Percentiles rank a stretch among this genome's conserved stretches.
Evolutionary conservation across 192 early-diverging fungal genomes (phyloP).

Genomic region (Pilaira anomala): DNA sequence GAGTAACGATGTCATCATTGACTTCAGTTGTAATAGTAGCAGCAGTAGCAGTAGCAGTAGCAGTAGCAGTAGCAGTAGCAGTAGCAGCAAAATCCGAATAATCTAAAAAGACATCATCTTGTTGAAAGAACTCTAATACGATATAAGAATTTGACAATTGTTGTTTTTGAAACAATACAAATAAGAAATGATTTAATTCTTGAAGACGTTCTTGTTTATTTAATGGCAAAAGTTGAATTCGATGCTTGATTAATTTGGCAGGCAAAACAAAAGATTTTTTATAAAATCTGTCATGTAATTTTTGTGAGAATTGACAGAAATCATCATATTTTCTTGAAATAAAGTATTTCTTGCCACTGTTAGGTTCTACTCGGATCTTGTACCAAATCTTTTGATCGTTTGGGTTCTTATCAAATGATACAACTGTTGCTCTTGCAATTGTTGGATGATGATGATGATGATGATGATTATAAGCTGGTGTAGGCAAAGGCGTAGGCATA

Average conservation of each 20-base stretch:
- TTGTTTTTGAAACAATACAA: slow-evolving; percentile 21
- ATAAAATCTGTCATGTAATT: slow-evolving; percentile 17
- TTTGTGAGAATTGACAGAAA: slow-evolving; percentile 27
- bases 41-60: too few relatives aligned
- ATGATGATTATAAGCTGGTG: too few relatives aligned
- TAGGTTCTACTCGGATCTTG: slow-evolving; percentile 20
- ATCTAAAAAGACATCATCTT: neutral
- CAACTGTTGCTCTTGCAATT: slow-evolving; percentile 19
- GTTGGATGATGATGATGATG: too few relatives aligned
- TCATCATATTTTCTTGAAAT: slow-evolving; percentile 34
- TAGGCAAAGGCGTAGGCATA: too few relatives aligned
- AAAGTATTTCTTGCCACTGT: slow-evolving; percentile 10
- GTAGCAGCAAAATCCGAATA: too few relatives aligned
- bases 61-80: too few relatives aligned
- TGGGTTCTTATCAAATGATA: slow-evolving; percentile 21
- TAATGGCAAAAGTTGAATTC: slow-evolving; percentile 16
- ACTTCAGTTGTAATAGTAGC: too few relatives aligned
- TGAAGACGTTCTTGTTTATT: slow-evolving; percentile 26
- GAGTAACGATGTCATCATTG: too few relatives aligned
- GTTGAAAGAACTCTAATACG: slow-evolving; percentile 34
- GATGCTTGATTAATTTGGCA: slow-evolving; percentile 13
- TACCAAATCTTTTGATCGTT: slow-evolving; percentile 36
- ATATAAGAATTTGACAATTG: slow-evolving; percentile 17
- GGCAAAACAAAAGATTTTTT: neutral
- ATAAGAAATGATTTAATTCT: slow-evolving; percentile 30